Evolutionary conservation across 1,284 basidiomycete species (phyloP).

Genomic region (Ceratobasidium sp.): DNA sequence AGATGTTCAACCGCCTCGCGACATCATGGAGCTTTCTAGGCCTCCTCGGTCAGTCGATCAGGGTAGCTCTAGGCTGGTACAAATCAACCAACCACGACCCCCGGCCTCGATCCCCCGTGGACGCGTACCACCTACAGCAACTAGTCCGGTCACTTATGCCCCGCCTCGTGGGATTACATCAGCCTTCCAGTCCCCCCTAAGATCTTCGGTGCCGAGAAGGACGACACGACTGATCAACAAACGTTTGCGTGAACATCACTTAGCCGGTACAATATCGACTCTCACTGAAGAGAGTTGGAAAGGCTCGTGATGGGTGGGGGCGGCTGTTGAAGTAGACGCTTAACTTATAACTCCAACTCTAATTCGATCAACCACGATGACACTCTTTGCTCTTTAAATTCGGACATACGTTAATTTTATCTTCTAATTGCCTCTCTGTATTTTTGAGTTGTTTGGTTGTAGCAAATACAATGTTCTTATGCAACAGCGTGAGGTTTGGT

Average conservation of each 20-base stretch:
- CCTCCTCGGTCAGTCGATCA: conserved; percentile 17
- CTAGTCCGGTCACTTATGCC: conserved; percentile 8
- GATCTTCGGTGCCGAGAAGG: conserved; percentile 41
- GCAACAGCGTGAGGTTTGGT: background rate
- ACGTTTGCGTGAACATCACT: conserved; percentile 44
- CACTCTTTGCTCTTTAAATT: conserved; percentile 3
- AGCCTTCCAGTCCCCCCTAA: conserved; percentile 21
- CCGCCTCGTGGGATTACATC: conserved; percentile 39
- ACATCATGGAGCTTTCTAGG: conserved; percentile 4
- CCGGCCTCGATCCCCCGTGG: conserved; percentile 25
- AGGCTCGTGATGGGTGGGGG: conserved; percentile 16
- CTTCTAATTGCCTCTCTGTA: conserved; percentile 25
- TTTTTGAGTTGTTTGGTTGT: conserved; percentile 1
- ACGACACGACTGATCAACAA: conserved; percentile 41
- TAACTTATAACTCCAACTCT: background rate
- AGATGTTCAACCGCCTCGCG: conserved; percentile 37
- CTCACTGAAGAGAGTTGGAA: conserved; percentile 40
- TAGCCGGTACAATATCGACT: conserved; percentile 44
- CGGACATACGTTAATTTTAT: conserved; percentile 23
- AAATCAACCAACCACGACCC: conserved; percentile 21
- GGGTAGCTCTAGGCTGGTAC: background rate
- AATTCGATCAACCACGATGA: conserved; percentile 13
- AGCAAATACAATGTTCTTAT: conserved; percentile 6
- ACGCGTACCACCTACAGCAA: conserved; percentile 2
- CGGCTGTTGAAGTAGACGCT: conserved; percentile 15